phyloP scores from a whole-genome alignment of 768 basidiomycete species.

The Leccinum ochraceum region DNA sequence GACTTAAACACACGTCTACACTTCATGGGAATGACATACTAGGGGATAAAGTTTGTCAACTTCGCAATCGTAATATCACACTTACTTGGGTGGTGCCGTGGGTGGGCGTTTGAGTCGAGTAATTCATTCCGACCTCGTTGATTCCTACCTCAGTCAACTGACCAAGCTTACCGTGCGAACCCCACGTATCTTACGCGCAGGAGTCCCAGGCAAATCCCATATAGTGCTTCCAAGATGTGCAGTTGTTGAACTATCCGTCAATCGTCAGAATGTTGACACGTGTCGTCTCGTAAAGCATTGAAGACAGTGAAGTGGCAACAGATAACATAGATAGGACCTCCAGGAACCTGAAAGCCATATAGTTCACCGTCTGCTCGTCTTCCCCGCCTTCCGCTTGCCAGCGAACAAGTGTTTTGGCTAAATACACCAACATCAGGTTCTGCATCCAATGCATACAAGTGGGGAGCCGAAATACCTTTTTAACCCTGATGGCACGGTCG shows the following conservation, averaged over 20 bases:
- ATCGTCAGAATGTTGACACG: neutral
- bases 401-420: conserved; percentile 87
- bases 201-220: neutral
- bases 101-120: neutral
- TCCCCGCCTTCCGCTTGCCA: conserved; percentile 83
- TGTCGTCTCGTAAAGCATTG: conserved; percentile 2
- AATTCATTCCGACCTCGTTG: neutral
- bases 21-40: neutral
- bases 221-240: neutral
- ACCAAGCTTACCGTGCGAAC: neutral
- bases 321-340: conserved; percentile 3
- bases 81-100: neutral
- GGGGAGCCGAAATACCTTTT: conserved; percentile 65
- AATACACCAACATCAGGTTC: conserved; percentile 12
- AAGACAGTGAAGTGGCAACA: conserved; percentile 6
- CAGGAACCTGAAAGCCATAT: neutral
- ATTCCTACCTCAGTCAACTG: neutral
- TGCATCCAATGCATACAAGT: neutral
- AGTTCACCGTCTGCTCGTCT: conserved; percentile 71
- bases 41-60: neutral
- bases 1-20: neutral
- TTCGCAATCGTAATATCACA: neutral
- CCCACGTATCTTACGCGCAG: neutral
- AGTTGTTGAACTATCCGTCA: neutral
- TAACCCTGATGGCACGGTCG: conserved; percentile 77